These are phyloP conservation scores for Tothia fuscella DNA, from an alignment of 2,329 filamentous ascomycete genomes.

Conservation along the genomic window DNA sequence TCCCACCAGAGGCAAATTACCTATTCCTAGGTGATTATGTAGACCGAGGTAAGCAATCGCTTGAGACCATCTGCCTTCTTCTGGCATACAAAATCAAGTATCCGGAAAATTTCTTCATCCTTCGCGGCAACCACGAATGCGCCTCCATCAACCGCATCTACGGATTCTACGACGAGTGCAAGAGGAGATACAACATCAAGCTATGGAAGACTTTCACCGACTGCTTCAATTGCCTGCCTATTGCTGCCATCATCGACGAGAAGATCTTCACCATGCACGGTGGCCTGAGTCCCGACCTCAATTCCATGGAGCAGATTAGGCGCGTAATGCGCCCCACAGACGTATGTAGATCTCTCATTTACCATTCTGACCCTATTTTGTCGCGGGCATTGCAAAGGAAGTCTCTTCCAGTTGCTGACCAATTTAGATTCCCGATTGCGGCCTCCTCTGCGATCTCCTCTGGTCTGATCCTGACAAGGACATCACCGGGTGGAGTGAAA, in stretches of 20 bases:
- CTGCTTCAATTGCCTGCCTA: slow-evolving; percentile 98
- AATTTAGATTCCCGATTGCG: slow-evolving; percentile 88
- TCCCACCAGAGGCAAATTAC: slow-evolving; percentile 97
- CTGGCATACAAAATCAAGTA: slow-evolving; percentile 99
- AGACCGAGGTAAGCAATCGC: slow-evolving; percentile 95
- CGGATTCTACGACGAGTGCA: slow-evolving; percentile 99
- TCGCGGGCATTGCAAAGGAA: background rate
- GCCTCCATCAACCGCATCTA: slow-evolving; percentile 98
- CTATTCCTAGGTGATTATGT: slow-evolving; percentile 99
- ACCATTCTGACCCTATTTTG: too few relatives aligned
- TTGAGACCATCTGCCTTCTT: slow-evolving; percentile 95
- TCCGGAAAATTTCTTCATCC: slow-evolving; percentile 98
- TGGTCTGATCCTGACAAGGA: slow-evolving; percentile 99
- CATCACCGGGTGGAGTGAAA: slow-evolving; percentile 98
- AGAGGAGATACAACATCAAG: slow-evolving; percentile 98
- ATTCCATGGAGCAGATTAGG: slow-evolving; percentile 99
- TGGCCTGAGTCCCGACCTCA: slow-evolving; percentile 88
- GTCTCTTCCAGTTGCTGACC: slow-evolving; percentile 28
- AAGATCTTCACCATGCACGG: slow-evolving; percentile 99
- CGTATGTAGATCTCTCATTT: slow-evolving; percentile 47
- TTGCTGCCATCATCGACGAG: slow-evolving; percentile 97
- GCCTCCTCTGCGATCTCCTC: slow-evolving; percentile 89
- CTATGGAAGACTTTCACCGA: slow-evolving; percentile 99
- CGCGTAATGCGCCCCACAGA: slow-evolving; percentile 98
- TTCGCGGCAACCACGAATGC: slow-evolving; percentile 98